Base-by-base conservation (phyloP, 2,329 filamentous ascomycete species). In the Aureobasidium melanogenum region DNA sequence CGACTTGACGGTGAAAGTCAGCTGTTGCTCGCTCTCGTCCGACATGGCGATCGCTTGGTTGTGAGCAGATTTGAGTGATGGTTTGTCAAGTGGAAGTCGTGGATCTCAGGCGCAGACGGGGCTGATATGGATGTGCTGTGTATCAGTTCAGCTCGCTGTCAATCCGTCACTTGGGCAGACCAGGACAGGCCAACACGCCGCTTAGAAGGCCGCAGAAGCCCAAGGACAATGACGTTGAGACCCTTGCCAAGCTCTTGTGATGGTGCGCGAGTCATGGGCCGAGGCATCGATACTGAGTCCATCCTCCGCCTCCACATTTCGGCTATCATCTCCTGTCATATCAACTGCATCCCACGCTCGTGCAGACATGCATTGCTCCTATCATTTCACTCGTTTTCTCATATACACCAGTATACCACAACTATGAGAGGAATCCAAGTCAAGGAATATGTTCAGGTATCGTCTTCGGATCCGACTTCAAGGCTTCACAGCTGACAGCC, bases 1-100 rank as follows among this genome's bases (percentile, higher is more conserved):
- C n/a, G 90, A 89, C 80, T 97, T 99, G 76, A 99, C 87, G 78
- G 91, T 94, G 84, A 99, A 97, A 74, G 89, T 96, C 77, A 99
- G 79, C 69, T 92, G 86, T 70, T 86, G 78, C 71, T 92, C 89
- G n/a, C 54, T 46, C 69, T 84, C 82, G 61, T 79, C 73, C 72
- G 87, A 82, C 86, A 89, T 89, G 70, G 36, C 24, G 24, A 30
- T 19, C 15, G 36, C 15, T 26, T 28, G 34, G 8, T 24, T 26
- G 8, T 54, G 50, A 2, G 5, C 6, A 36, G n/a, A 22, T 39
- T 1, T 54, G 24, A 24, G 26, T 41, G 32, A 1, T 19, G 22
- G 2, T 28, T 12, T 39, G 48, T 26, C 19, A 24, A 17, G 7
- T 39, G 15, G 4, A 5, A 17, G 50, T 26, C n/a, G 36, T 30